A percentile compares a stretch with the other conserved stretches of the same genome.
Conservation (phyloP, 371 early-diverging fungal species). For the Mortierella sp. region DNA sequence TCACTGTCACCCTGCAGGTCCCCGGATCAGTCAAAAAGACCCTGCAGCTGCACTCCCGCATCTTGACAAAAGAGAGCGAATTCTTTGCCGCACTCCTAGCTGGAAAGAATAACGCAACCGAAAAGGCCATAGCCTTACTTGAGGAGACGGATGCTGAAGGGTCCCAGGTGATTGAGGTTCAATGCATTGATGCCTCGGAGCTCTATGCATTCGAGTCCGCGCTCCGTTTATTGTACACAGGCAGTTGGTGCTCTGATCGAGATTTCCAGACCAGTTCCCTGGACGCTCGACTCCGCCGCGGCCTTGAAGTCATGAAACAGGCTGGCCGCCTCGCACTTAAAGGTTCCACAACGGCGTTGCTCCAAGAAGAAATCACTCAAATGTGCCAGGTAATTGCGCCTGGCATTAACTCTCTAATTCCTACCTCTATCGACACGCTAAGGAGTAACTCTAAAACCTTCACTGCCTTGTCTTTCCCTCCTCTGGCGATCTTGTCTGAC, state of each 20-base stretch:
- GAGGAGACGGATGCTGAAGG: conserved; percentile 37
- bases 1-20: conserved; percentile 35
- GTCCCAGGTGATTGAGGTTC: conserved; percentile 43
- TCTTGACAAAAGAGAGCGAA: conserved; percentile 47
- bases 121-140: conserved; percentile 34
- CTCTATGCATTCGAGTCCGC: conserved; percentile 50
- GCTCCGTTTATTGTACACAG: conserved; percentile 51
- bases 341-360: conserved; percentile 36
- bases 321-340: conserved; percentile 31
- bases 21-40: conserved; percentile 41
- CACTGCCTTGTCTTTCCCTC: not conserved
- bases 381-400: conserved; percentile 37
- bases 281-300: conserved; percentile 48
- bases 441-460: not conserved
- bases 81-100: conserved; percentile 35
- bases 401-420: not conserved
- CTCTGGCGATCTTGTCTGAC: not conserved
- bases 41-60: conserved; percentile 37
- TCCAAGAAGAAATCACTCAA: conserved; percentile 48
- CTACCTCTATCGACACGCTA: no score
- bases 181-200: conserved; percentile 43
- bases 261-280: conserved; percentile 48
- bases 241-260: conserved; percentile 51
- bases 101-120: conserved; percentile 24
- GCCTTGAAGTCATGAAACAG: conserved; percentile 49